phyloP scores from a whole-genome alignment of 208 protist species.

The Acanthamoeba royreba region DNA sequence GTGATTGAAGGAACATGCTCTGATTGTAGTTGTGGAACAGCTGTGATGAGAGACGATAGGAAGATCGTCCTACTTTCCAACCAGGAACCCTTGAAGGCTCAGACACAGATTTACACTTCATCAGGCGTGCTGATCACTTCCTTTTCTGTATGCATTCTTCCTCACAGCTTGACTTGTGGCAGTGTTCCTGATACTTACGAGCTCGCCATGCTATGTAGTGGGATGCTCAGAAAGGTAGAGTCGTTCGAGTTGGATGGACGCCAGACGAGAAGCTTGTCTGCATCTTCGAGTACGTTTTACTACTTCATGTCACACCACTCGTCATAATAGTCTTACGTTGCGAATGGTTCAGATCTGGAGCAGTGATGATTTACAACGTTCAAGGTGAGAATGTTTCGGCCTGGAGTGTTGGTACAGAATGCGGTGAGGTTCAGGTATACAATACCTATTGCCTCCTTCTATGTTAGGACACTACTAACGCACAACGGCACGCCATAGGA shows the following conservation, averaged over 20 bases:
- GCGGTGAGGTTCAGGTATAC: not conserved
- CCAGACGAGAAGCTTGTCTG: constrained; percentile 61
- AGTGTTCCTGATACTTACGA: not conserved
- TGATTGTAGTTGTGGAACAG: not conserved
- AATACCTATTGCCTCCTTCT: not conserved
- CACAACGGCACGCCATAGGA: not conserved
- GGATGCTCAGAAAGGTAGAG: constrained; percentile 23
- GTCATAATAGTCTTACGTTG: not conserved
- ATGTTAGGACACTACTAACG: not conserved
- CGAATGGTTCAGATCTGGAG: not conserved
- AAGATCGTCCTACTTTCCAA: constrained; percentile 54
- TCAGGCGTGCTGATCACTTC: constrained; percentile 8
- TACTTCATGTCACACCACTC: not conserved
- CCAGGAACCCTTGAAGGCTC: not conserved
- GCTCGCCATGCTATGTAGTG: not conserved
- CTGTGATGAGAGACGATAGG: constrained; percentile 50
- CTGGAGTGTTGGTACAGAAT: not conserved
- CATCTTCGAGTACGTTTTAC: constrained; percentile 57
- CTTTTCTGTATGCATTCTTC: not conserved
- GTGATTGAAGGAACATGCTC: not conserved
- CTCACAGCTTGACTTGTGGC: not conserved
- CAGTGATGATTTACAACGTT: constrained; percentile 65
- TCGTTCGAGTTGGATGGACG: constrained; percentile 72
- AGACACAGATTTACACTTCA: constrained; percentile 55
- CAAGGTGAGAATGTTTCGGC: constrained; percentile 41